Evolutionary conservation across 768 basidiomycete genomes (phyloP), one percentile per base, ranked within the genome.

Genomic region (Mycena leptocephala): DNA sequence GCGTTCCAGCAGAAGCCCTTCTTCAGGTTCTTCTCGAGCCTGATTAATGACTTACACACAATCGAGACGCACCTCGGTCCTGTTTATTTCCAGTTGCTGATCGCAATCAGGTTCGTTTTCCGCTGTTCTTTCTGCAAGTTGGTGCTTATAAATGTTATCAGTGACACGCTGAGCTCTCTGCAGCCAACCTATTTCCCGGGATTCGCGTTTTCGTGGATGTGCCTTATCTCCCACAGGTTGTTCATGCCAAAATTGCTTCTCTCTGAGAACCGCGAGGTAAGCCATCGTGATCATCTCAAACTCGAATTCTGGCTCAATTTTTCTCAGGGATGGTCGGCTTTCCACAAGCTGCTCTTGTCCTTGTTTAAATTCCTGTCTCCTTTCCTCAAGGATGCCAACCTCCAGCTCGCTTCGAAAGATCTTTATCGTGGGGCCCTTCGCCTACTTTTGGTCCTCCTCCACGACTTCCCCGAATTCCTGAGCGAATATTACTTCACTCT

Each of bases 381-480:
- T 2, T 98, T 99, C 90, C 89, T 99, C 80, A 95, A 93, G 81
- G 91, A 94, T 37, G 92, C 94, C 16, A 93, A 95, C 78, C 90
- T 99, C 53, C 92, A 95, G 78, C 89, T 91, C 28, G 93, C 97
- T 6, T 94, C 95, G 26, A 91, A 95, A 53, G 95, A 96, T 77
- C 90, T 99, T 53, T 99, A 97, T 88, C 93, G 96, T 53, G 98
- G 97, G 26, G 92, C 97, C 26, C 89, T 98, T 58, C 93, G 97
- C 41, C 90, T 99, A 35, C 92, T 99, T 61, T 91, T 99, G 59
- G 97, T 99, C 72, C 93, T 99, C 65, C 92, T 99, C 24, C 97
- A 99, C 85, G 98, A 99, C 86, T 99, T 99, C 89, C 98, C 98
- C 64, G 98, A 99, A 76, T 99, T 99, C 89, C 89, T 99, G 76